Evolutionary conservation across 306 rosid genomes (phyloP), one percentile per base, ranked within the genome.

Genomic region (Quercus suber): DNA sequence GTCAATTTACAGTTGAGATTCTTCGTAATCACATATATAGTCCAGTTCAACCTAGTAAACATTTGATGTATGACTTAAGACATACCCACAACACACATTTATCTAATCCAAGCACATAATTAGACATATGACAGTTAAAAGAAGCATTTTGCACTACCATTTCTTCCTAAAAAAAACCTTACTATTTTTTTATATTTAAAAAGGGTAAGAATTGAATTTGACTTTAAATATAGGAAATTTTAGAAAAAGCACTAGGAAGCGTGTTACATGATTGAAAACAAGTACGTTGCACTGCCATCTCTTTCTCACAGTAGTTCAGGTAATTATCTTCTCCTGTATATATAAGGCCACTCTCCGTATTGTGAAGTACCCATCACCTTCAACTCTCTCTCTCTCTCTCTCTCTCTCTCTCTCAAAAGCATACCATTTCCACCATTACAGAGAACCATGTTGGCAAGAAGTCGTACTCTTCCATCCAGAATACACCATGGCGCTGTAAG

Each of bases 401-500:
- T 71, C 70, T 14, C 52, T 67, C 45, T 30, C 20, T 71, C 27
- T 33, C 56, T 71, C 76, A 43, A 14, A 31, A 35, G 14, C 31
- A n/a, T 4, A 43, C 14, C 61, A 31, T 10, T 72, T 72, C 64
- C 69, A 28, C 21, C 78, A 70, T 37, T 65, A 45, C 31, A 58
- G 31, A 53, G 55, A 75, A 60, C 58, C 78, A 89, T 92, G 97
- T 80, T 92, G 89, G 58, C 86, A 20, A 87, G 89, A 74, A 90
- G 95, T 63, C 83, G 97, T 80, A 92, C 93, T 14, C 93, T 92
- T 82, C 97, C 97, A 2, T 84, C 86, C 89, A 92, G 91, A 87
- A 87, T 89, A 81, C 92, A 90, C 75, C 93, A 90, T 56, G 97
- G 95, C 76, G 82, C 76, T 82, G 95, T 92, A 85, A 84, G 88